phyloP scores from a whole-genome alignment of 2,329 filamentous ascomycete genomes.

The Monilinia laxa region DNA sequence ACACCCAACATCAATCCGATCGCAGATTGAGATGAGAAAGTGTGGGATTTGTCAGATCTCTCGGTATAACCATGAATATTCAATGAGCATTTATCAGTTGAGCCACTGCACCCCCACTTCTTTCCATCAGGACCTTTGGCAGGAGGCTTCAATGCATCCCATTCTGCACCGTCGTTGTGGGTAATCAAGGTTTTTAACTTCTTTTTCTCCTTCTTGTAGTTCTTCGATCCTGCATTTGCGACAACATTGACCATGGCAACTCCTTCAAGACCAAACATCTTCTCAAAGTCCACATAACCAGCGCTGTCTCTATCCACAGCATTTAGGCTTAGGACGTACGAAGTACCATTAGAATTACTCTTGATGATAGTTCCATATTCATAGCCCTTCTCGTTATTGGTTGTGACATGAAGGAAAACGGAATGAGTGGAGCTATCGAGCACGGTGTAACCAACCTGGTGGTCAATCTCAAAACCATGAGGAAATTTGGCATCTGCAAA shows the following conservation, averaged over 20 bases:
- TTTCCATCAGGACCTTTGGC: slow-evolving; percentile 68
- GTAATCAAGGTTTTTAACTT: slow-evolving; percentile 87
- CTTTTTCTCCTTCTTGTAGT: slow-evolving; percentile 64
- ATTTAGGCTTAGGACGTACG: slow-evolving; percentile 79
- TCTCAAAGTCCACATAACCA: slow-evolving; percentile 93
- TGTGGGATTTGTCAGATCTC: slow-evolving; percentile 75
- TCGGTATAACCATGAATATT: slow-evolving; percentile 97
- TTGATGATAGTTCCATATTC: slow-evolving; percentile 89
- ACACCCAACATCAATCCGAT: slow-evolving; percentile 88
- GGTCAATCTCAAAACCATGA: slow-evolving; percentile 73
- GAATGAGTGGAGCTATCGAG: slow-evolving; percentile 93
- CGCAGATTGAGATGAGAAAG: slow-evolving; percentile 83
- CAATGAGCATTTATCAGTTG: slow-evolving; percentile 72
- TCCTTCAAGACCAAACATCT: slow-evolving; percentile 88
- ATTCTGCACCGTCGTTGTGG: slow-evolving; percentile 92
- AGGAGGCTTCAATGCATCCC: slow-evolving; percentile 75
- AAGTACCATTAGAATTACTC: slow-evolving; percentile 97
- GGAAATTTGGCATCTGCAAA: slow-evolving; percentile 88
- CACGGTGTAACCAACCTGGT: slow-evolving; percentile 85
- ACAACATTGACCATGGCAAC: slow-evolving; percentile 86
- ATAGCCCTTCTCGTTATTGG: slow-evolving; percentile 61
- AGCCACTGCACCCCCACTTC: slow-evolving; percentile 64
- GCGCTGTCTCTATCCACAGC: slow-evolving; percentile 75
- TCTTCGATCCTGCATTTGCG: slow-evolving; percentile 61
- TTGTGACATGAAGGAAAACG: slow-evolving; percentile 89